phyloP scores from a whole-genome alignment of 768 basidiomycete species.

The Serpula lacrymans region DNA sequence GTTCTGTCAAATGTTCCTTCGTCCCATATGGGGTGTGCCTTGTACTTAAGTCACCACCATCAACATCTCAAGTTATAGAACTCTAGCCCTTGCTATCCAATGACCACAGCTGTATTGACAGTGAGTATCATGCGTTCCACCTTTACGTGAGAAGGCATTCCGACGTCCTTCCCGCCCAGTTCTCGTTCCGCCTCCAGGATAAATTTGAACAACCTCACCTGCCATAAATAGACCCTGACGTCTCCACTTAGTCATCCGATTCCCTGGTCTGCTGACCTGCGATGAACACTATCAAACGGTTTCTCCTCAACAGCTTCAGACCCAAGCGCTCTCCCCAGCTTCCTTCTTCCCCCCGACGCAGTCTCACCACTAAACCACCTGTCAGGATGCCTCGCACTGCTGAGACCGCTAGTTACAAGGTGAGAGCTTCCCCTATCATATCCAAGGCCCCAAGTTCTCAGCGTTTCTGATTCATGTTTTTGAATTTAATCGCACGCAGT shows the following conservation, averaged over 20 bases:
- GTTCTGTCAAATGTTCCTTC: too few relatives aligned
- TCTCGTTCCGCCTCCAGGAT: too few relatives aligned
- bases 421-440: slow-evolving; percentile 15
- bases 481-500: slow-evolving; percentile 34
- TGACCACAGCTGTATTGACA: too few relatives aligned
- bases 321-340: slow-evolving; percentile 2
- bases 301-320: slow-evolving; percentile 7
- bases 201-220: slow-evolving; percentile 2
- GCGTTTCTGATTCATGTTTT: background rate
- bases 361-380: slow-evolving; percentile 8
- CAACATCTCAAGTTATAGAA: too few relatives aligned
- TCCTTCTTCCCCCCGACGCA: slow-evolving; percentile 7
- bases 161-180: background rate
- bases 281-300: slow-evolving; percentile 4
- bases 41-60: too few relatives aligned
- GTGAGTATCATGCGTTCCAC: background rate
- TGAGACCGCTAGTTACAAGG: slow-evolving; percentile 66
- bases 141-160: background rate
- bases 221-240: slow-evolving; percentile 14
- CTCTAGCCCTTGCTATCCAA: too few relatives aligned
- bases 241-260: slow-evolving; percentile 1
- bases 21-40: too few relatives aligned
- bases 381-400: slow-evolving; percentile 57
- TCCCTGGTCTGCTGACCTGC: slow-evolving; percentile 1
- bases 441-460: background rate